These are phyloP conservation scores for Monosporascus sp. DNA, from an alignment of 2,329 filamentous ascomycete species.

Conservation along the genomic window DNA sequence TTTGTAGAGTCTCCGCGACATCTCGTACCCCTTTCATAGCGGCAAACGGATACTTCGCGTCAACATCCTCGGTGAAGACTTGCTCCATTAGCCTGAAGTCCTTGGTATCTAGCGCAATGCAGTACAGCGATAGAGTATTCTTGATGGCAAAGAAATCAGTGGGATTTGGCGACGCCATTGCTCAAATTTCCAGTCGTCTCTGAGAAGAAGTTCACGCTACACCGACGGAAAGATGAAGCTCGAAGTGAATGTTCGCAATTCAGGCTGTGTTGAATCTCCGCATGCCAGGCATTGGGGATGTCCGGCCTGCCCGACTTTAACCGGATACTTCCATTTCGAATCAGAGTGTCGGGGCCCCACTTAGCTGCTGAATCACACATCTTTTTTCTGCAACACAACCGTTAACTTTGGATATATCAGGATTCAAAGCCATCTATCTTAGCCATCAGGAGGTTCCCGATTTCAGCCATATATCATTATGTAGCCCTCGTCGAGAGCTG, in stretches of 20 bases:
- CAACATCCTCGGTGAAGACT: slow-evolving; percentile 4
- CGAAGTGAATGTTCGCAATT: not conserved
- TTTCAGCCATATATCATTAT: no score
- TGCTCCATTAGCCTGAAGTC: slow-evolving; percentile 5
- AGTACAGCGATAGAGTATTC: slow-evolving; percentile 6
- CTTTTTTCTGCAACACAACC: no score
- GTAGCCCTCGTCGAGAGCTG: no score
- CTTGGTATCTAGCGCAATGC: slow-evolving; percentile 7
- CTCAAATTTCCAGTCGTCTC: not conserved
- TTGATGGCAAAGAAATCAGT: slow-evolving; percentile 5
- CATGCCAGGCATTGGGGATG: not conserved
- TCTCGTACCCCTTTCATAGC: slow-evolving; percentile 1
- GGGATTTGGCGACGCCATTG: slow-evolving; percentile 1
- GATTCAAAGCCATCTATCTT: no score
- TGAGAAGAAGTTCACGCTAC: no score
- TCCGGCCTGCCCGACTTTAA: not conserved
- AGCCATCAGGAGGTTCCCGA: no score
- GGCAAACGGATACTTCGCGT: slow-evolving; percentile 4
- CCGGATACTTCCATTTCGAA: not conserved
- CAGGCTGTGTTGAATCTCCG: not conserved
- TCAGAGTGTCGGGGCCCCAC: no score
- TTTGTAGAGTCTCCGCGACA: not conserved
- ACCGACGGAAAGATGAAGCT: not conserved
- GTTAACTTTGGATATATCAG: no score
- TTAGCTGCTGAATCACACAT: no score